These are phyloP conservation scores for Fusarium scirpi DNA, from an alignment of 2,329 filamentous ascomycete genomes.

Conservation along the genomic window DNA sequence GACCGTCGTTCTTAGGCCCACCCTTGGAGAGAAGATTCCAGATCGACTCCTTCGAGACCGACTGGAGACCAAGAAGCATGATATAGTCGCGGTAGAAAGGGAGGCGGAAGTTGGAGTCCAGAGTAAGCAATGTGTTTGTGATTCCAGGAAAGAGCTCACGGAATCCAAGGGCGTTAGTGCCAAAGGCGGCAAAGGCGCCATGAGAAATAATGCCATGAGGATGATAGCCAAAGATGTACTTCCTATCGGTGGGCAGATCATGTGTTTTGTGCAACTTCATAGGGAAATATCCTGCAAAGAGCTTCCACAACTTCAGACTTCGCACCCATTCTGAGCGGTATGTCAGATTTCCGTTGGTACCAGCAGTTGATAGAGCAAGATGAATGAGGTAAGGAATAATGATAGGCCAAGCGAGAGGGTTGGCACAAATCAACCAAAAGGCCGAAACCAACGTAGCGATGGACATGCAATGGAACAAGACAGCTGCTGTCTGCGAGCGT, in stretches of 20 bases:
- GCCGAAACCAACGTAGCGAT: constrained; percentile 78
- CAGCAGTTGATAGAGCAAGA: constrained; percentile 81
- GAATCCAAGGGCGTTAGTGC: constrained; percentile 90
- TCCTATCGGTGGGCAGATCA: constrained; percentile 81
- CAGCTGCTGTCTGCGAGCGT: constrained; percentile 81
- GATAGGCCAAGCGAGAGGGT: constrained; percentile 90
- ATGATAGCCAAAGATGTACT: constrained; percentile 98
- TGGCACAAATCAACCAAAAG: constrained; percentile 92
- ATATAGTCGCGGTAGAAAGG: constrained; percentile 95
- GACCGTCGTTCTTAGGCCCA: constrained; percentile 81
- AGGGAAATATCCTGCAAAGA: constrained; percentile 94
- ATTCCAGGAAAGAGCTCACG: constrained; percentile 91
- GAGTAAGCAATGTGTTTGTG: constrained; percentile 90
- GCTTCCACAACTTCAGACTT: constrained; percentile 80
- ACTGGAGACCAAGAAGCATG: constrained; percentile 86
- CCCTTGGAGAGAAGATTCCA: constrained; percentile 87
- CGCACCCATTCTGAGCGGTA: constrained; percentile 82
- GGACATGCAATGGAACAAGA: constrained; percentile 78
- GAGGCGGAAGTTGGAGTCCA: constrained; percentile 96
- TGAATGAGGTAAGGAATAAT: constrained; percentile 83
- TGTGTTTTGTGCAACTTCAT: constrained; percentile 87
- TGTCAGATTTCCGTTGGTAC: constrained; percentile 78
- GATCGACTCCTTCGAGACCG: constrained; percentile 91
- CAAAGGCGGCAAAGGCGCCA: constrained; percentile 93
- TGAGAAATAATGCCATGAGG: constrained; percentile 98